Base-by-base conservation (phyloP, 2,329 filamentous ascomycete species). In the Diplodia seriata region DNA sequence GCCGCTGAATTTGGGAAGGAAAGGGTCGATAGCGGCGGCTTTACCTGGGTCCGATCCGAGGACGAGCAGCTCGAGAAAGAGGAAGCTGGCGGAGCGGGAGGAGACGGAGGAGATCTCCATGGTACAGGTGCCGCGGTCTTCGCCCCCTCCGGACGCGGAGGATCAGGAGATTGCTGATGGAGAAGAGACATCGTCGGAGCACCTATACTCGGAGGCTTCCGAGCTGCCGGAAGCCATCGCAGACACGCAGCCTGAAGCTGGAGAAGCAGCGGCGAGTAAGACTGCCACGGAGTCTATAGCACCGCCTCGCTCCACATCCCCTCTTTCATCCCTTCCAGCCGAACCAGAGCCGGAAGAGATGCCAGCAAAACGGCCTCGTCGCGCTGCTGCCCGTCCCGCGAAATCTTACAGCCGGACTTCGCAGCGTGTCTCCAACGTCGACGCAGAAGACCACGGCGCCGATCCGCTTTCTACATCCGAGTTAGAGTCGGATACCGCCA, bases 1-100 rank as follows among this genome's bases (percentile, higher is more conserved):
- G 7, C 89, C 90, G 3, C 73, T 90, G 31, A 85, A 87, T 68
- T 78, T 84, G 23, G n/a, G 43, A n/a, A 40, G 50, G n/a, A 47
- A 33, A 26, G 38, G 50, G 9, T 14, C 63, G 12, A 50, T 12
- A 5, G 29, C 20, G 4, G 31, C 29, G n/a, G 53, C 40, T 29
- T 29, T 29, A 14, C 29, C 15, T 18, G 57, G 57, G 29, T 49
- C 29, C n/a, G 66, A 63, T 67, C 68, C 15, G 68, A 70, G 31
- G 74, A 75, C 68, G 23, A 76, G 78, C 4, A 75, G 76, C 38
- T 77, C 78, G 36, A 75, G 71, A 33, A 83, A 81, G 72, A 75
- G 77, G 29, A 81, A 80, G 69, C 68, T 78, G 15, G 49, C 50
- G 7, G 66, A 68, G 23, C 36, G 36, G 18, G 43, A 47, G 9